Conservation (phyloP, 306 rosid species). For the Gleditsia sinensis region DNA sequence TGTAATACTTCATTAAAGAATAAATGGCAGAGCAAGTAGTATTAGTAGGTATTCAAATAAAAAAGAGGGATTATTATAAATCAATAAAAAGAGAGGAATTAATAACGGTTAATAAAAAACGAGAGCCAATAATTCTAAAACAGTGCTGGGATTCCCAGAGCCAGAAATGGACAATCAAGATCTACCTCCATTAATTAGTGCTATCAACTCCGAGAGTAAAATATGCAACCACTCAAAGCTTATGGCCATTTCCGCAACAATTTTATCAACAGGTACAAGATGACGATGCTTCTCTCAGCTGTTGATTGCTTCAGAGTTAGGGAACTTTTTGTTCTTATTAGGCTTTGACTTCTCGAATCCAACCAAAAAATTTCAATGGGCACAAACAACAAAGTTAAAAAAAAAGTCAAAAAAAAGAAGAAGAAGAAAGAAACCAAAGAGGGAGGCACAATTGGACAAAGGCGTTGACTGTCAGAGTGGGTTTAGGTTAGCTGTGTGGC, state of each 20-base stretch:
- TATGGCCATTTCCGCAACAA: constrained; percentile 20
- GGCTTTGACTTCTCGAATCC: constrained; percentile 53
- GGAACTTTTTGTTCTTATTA: background rate
- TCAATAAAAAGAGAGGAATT: background rate
- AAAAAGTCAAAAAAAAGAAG: background rate
- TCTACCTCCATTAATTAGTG: constrained; percentile 20
- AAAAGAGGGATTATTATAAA: background rate
- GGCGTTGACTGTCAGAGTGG: constrained; percentile 49
- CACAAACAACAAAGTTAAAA: background rate
- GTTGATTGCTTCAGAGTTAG: constrained; percentile 7
- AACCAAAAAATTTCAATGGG: constrained; percentile 17
- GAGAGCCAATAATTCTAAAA: background rate
- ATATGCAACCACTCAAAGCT: constrained; percentile 6
- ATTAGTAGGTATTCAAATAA: background rate
- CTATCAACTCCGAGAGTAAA: constrained; percentile 21
- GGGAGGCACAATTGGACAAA: background rate
- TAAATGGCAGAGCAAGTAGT: background rate
- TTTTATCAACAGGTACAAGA: constrained; percentile 27
- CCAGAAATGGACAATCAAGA: constrained; percentile 34
- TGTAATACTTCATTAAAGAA: background rate
- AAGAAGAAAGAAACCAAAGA: background rate
- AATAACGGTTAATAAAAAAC: background rate
- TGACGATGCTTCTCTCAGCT: background rate
- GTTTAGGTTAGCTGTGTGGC: constrained; percentile 36
- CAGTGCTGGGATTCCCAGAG: background rate